Evolutionary conservation across 768 basidiomycete species (phyloP).

Genomic region (Panaeolus papilionaceus): DNA sequence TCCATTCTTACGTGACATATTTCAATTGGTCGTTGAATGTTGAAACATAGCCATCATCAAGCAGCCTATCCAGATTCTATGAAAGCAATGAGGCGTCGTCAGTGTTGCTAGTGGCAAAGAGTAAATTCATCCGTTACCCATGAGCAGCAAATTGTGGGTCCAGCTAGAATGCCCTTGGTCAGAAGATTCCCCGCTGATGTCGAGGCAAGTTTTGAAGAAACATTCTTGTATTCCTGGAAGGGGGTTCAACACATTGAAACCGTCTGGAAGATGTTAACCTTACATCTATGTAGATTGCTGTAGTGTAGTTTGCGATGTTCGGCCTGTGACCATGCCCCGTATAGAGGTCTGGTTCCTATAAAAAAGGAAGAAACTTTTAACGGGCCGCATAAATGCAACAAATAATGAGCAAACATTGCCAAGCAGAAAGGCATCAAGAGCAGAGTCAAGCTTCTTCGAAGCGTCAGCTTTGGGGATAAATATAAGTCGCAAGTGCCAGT

Average conservation of each 20-base stretch:
- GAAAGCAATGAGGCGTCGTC: neutral
- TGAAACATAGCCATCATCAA: slow-evolving; percentile 48
- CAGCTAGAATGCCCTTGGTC: slow-evolving; percentile 45
- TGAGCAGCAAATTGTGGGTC: slow-evolving; percentile 57
- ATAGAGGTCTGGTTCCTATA: slow-evolving; percentile 68
- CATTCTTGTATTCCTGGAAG: slow-evolving; percentile 48
- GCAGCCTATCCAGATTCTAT: slow-evolving; percentile 49
- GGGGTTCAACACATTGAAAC: neutral
- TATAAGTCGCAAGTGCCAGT: neutral
- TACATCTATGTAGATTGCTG: slow-evolving; percentile 51
- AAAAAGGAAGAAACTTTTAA: neutral
- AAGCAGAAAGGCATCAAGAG: slow-evolving; percentile 51
- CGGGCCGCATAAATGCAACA: neutral
- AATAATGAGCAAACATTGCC: slow-evolving; percentile 48
- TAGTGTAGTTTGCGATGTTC: slow-evolving; percentile 51
- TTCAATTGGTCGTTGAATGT: slow-evolving; percentile 46
- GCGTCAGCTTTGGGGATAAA: slow-evolving; percentile 35
- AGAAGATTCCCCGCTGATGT: slow-evolving; percentile 47
- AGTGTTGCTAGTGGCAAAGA: neutral
- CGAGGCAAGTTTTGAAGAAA: slow-evolving; percentile 39
- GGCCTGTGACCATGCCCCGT: slow-evolving; percentile 47
- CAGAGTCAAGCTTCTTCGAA: slow-evolving; percentile 40
- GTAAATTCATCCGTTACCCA: slow-evolving; percentile 44
- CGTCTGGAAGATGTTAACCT: slow-evolving; percentile 18
- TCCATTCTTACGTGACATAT: slow-evolving; percentile 50